phyloP scores from a whole-genome alignment of 176 grass and related monocot genomes.

The Zea luxurians region DNA sequence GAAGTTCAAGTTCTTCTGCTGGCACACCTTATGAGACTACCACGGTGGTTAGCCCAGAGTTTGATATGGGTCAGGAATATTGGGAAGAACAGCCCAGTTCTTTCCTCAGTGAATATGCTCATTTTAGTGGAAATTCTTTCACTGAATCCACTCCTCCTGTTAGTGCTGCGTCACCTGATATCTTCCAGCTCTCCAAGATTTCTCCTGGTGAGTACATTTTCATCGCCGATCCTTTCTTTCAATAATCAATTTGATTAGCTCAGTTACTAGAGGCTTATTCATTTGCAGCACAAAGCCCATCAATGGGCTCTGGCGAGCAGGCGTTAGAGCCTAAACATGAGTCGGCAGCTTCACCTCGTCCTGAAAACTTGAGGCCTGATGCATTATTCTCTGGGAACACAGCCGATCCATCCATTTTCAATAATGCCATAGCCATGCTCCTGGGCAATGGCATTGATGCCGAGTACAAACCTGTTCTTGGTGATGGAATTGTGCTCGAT shows the following conservation, averaged over 20 bases:
- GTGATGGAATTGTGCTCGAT: constrained; percentile 32
- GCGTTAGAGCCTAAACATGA: constrained; percentile 23
- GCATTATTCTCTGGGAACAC: constrained; percentile 59
- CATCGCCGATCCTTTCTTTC: not conserved
- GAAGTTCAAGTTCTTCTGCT: constrained; percentile 68
- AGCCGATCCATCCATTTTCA: constrained; percentile 54
- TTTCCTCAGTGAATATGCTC: constrained; percentile 40
- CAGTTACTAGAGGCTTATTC: constrained; percentile 21
- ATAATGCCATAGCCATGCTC: constrained; percentile 61
- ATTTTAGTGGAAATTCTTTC: constrained; percentile 51
- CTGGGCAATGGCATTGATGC: constrained; percentile 48
- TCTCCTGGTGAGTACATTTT: constrained; percentile 37
- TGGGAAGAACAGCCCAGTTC: constrained; percentile 49
- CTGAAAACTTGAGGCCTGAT: constrained; percentile 64
- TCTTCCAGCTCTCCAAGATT: constrained; percentile 40
- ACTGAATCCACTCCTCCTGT: constrained; percentile 44
- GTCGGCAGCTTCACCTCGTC: constrained; percentile 49
- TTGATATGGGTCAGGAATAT: constrained; percentile 60
- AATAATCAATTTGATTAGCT: not conserved
- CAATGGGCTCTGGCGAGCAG: constrained; percentile 41
- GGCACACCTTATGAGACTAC: constrained; percentile 48
- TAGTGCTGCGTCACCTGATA: constrained; percentile 35
- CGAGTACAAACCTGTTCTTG: constrained; percentile 44
- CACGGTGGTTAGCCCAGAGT: constrained; percentile 39
- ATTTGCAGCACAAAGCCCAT: constrained; percentile 47